Evolutionary conservation across 2,329 filamentous ascomycete genomes (phyloP), one percentile per base, ranked within the genome.

Genomic region (Aureobasidium leucospermi): DNA sequence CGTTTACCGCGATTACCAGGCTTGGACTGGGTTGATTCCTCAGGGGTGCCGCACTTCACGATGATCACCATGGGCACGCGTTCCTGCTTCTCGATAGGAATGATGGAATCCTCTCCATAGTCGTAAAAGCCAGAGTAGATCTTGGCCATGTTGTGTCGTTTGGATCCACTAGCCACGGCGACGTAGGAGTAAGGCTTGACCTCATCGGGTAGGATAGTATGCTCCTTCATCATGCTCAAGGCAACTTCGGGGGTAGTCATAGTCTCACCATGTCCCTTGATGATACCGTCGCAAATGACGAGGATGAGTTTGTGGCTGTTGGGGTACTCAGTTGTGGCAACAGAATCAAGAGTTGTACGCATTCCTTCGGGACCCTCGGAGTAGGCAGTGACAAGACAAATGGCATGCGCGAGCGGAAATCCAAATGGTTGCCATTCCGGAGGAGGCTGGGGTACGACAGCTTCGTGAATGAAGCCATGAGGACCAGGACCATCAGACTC

Each of bases 91-190:
- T 95, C 90, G 1, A 79, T 65, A 1, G 93, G 88, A 63, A 99
- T 89, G 56, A 82, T 77, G 10, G 90, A 96, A 65, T 89, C 81
- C 61, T 82, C 77, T 57, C 95, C 94, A 68, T 97, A 99, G 74
- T 97, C 90, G 75, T 99, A 99, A 79, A 97, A 99, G 46, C 95
- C 95, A 60, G 92, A 88, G 75, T 97, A 96, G 60, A 97, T 85
- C 80, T 97, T 96, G 67, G 94, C 93, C 94, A 97, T 99, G 76
- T 97, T 99, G 84, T 99, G 95, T 67, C 94, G 86, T 79, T 99
- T 99, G 51, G 92, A 89, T 61, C 94, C 94, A 71, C 89, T 94
- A 42, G 94, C 90, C 36, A 99, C 93, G 11, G 94, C 95, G 55
- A 99, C 94, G 66, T 99, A 99, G 0, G 93, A 97, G 75, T 91